Base-by-base conservation (phyloP, 2,329 filamentous ascomycete genomes). In the Aspergillus versicolor region DNA sequence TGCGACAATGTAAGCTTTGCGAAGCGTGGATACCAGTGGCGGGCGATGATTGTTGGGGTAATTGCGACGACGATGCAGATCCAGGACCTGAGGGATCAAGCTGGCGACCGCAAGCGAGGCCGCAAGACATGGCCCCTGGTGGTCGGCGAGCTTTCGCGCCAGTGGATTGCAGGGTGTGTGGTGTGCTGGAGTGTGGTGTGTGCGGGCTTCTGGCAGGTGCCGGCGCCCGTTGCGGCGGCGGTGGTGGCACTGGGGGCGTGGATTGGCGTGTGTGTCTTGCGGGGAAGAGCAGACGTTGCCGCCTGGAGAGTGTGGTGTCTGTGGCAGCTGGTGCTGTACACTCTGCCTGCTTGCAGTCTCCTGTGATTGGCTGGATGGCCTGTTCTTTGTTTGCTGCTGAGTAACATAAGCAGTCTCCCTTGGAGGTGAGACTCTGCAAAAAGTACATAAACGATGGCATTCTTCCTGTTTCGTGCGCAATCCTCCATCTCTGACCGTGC, bases 51-150 rank as follows among this genome's bases (percentile, higher is more conserved):
- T 19, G 58, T 67, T 0, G 52, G 62, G 1, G 63, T 74, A 7
- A 67, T 78, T 17, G 56, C 67, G 12, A 74, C 71, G 0, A 77
- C 75, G 0, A 67, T 77, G 48, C 75, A 77, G 17, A 60, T 71
- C 1, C 73, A 76, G 46, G 76, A 78, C 49, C 61, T 77, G 15
- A 67, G 73, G 5, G 75, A 77, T 44, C 68, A 68, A 38, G 61
- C 57, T 7, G 73, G 73, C 0, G 73, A 76, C 54, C 44, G 57
- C 1, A 51, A 49, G 15, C 54, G 67, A 8, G 69, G 64, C 0
- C 60, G 72, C 5, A 58, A 54, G 27, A 71, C 71, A 0, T 44
- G 66, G 2, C 69, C 71, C 0, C 46, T 74, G 1, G 60, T 72
- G 0, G 17, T 70, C 1, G 73, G 72, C 1, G 70, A 74, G 38